Conservation (phyloP, 805 yeast genomes). For the Suhomyces sp. region DNA sequence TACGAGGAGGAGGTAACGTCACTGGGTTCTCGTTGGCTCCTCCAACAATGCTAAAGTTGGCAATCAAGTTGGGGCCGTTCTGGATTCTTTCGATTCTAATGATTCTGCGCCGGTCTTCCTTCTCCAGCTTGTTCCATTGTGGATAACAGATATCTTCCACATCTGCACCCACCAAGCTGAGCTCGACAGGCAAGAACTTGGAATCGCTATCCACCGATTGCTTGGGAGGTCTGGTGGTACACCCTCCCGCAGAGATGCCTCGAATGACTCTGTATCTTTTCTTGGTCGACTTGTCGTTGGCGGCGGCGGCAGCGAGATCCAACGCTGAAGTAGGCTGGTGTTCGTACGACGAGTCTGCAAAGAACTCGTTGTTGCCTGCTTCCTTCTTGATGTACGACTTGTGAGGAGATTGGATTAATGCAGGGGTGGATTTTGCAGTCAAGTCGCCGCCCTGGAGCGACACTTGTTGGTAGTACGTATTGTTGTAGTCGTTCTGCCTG, state of each 20-base stretch:
- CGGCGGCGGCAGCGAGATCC: conserved; percentile 3
- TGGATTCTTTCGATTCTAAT: conserved; percentile 58
- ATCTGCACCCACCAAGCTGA: conserved; percentile 46
- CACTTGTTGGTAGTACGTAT: background rate
- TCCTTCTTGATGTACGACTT: conserved; percentile 2
- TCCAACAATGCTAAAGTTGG: conserved; percentile 52
- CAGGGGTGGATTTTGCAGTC: conserved; percentile 1
- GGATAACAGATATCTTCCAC: conserved; percentile 51
- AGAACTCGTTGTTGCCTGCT: background rate
- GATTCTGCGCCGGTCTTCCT: conserved; percentile 52
- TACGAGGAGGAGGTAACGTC: conserved; percentile 33
- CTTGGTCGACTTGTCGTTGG: conserved; percentile 4
- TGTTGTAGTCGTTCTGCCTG: conserved; percentile 5
- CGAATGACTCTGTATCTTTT: conserved; percentile 47
- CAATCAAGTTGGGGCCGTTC: conserved; percentile 45
- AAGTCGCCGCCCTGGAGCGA: background rate
- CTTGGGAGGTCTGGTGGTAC: conserved; percentile 55
- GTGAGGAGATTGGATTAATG: conserved; percentile 1
- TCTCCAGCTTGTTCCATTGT: conserved; percentile 48
- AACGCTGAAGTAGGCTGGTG: conserved; percentile 1
- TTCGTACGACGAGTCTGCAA: background rate
- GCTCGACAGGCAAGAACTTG: conserved; percentile 45
- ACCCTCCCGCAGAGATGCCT: conserved; percentile 60
- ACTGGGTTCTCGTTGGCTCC: conserved; percentile 49
- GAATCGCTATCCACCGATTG: conserved; percentile 27